Conservation (phyloP, 2,329 filamentous ascomycete genomes). For the Pseudogymnoascus sp. region DNA sequence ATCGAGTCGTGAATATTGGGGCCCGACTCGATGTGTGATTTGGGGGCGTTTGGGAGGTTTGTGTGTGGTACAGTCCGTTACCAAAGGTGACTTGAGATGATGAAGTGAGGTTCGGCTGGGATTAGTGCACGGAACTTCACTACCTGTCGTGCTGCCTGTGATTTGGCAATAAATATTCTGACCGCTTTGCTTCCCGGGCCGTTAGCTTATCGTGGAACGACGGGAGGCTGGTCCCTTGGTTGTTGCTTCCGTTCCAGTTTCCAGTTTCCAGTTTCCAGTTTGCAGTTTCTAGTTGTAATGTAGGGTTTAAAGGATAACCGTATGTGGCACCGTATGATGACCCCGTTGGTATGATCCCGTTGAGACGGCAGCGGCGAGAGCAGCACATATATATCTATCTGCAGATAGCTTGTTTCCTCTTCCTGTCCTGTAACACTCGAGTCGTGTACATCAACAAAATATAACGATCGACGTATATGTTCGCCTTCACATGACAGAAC, state of each 20-base stretch:
- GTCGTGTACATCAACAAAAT: not conserved
- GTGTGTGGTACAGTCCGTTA: not conserved
- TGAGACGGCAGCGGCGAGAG: not conserved
- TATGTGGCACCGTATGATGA: not conserved
- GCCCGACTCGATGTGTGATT: not conserved
- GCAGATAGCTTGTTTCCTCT: not conserved
- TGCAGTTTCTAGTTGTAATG: not conserved
- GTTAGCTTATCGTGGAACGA: slow-evolving; percentile 6
- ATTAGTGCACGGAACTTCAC: slow-evolving; percentile 8
- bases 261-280: not conserved
- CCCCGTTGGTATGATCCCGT: not conserved
- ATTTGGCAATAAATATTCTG: slow-evolving; percentile 4
- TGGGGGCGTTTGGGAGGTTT: slow-evolving; percentile 1
- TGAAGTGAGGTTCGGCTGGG: slow-evolving; percentile 7
- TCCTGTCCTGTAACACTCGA: not conserved
- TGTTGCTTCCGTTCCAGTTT: not conserved
- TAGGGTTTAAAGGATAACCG: not conserved
- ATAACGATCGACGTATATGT: not conserved
- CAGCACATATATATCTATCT: not conserved
- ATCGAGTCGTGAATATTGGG: not conserved
- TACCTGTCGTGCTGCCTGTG: slow-evolving; percentile 1
- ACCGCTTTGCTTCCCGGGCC: slow-evolving; percentile 2
- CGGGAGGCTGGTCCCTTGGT: slow-evolving; percentile 5
- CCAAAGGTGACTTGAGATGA: slow-evolving; percentile 5
- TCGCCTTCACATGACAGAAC: not conserved